Evolutionary conservation across 257 asterid genomes (phyloP), one percentile per base, ranked within the genome.

Genomic region (Pogostemon cablin): DNA sequence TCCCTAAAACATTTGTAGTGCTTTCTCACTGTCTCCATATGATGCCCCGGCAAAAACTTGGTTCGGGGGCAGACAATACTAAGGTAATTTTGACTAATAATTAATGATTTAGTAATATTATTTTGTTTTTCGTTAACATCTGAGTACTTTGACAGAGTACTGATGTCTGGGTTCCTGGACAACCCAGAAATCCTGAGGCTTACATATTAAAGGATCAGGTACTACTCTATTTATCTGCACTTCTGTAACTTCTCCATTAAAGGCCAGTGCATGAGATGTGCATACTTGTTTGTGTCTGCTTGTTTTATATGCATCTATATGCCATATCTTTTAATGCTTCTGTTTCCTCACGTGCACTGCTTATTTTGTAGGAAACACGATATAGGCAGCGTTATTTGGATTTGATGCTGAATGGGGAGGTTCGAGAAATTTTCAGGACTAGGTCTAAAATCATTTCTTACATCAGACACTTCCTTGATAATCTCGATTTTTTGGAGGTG

Each of bases 341-440:
- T 9, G 35, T 42, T 57, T 9, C 34, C 20, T 4, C 42, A 3
- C 10, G 0, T 54, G 15, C 15, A 15, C 41, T 65, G 11, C 15
- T 44, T 10, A 32, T 47, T 43, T 49, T 44, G 41, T 65, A 92
- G 96, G 99, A 93, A 88, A 93, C 98, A 57, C 86, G 96, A 3
- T 91, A 91, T 63, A 81, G 99, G 61, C 98, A 91, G 54, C 93
- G 98, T 3, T 89, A 87, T 65, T 79, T 93, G 86, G 99, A 93
- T 74, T 68, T 93, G 78, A 85, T 93, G 93, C 75, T 93, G 77
- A 89, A 91, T 67, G 7, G 34, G 65, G 99, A 91, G 83, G 86
- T 93, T 65, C 86, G 93, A 5, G 86, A 86, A 73, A 89, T 93
- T 69, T 89, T 93, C 55, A 87, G 54, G 79, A 89, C 96, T 56